A percentile compares a stretch with the other conserved stretches of the same genome.
Evolutionary conservation across 169 alveolate genomes (phyloP).

Genomic region (Plasmodium gallinaceum): DNA sequence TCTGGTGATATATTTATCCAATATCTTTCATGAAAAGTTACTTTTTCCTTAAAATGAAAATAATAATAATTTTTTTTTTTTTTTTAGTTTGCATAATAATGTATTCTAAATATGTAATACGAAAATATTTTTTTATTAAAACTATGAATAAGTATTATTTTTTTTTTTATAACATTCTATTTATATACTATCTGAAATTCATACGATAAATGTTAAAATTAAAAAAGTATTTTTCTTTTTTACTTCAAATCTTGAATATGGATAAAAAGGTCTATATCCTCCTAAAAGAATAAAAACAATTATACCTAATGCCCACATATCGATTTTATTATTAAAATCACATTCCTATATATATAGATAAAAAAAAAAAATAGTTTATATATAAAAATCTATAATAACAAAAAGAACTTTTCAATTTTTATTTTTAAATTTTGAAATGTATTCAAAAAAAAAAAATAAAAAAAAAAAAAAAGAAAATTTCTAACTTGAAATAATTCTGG

Average conservation of each 20-base stretch:
- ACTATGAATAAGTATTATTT: no score
- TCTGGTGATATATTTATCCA: constrained; percentile 78
- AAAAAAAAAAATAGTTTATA: background rate
- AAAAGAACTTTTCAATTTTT: no score
- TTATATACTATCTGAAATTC: background rate
- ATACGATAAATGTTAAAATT: no score
- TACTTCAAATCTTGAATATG: constrained; percentile 75
- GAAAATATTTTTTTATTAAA: no score
- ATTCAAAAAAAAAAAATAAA: background rate
- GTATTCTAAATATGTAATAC: no score
- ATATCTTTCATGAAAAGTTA: constrained; percentile 80
- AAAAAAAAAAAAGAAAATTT: background rate
- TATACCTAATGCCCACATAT: constrained; percentile 83
- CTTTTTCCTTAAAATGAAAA: constrained; percentile 41
- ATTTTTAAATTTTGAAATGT: background rate
- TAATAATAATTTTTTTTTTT: background rate
- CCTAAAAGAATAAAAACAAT: constrained; percentile 71
- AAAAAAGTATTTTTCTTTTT: background rate
- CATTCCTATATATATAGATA: constrained; percentile 36
- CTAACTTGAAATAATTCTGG: constrained; percentile 79
- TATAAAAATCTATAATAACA: background rate
- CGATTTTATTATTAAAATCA: constrained; percentile 76
- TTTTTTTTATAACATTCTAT: background rate
- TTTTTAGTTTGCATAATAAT: no score
- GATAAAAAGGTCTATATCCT: constrained; percentile 83